Percentiles rank a stretch among this genome's conserved stretches.
Evolutionary conservation across 441 rosid genomes (phyloP).

Genomic region (Hypseocharis bilobata): DNA sequence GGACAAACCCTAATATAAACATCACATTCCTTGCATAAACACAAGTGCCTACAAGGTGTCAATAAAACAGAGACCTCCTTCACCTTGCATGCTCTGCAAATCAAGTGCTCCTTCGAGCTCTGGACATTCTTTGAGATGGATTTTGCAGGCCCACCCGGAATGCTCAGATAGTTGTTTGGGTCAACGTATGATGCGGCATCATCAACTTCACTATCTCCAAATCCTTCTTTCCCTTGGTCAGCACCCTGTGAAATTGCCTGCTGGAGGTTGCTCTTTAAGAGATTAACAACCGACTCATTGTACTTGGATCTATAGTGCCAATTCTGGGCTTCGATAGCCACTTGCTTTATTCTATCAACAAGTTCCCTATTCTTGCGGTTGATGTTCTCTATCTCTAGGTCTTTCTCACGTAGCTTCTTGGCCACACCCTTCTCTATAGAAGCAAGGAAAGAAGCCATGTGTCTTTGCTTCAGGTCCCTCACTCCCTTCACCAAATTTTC

Average conservation of each 20-base stretch:
- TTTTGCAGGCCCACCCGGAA: slow-evolving; percentile 26
- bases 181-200: slow-evolving; percentile 52
- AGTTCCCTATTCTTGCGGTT: slow-evolving; percentile 65
- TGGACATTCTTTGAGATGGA: slow-evolving; percentile 16
- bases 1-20: slow-evolving; percentile 49
- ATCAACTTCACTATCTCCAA: slow-evolving; percentile 68
- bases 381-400: slow-evolving; percentile 52
- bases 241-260: slow-evolving; percentile 60
- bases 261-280: slow-evolving; percentile 54
- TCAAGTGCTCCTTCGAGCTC: slow-evolving; percentile 34
- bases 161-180: slow-evolving; percentile 35
- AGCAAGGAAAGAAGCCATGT: slow-evolving; percentile 44
- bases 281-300: slow-evolving; percentile 57
- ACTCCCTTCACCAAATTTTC: slow-evolving; percentile 51
- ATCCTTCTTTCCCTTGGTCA: slow-evolving; percentile 69
- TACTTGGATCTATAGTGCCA: slow-evolving; percentile 69
- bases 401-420: slow-evolving; percentile 66
- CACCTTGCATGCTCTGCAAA: slow-evolving; percentile 55
- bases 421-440: slow-evolving; percentile 53
- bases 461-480: slow-evolving; percentile 64
- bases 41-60: slow-evolving; percentile 75
- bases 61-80: slow-evolving; percentile 56
- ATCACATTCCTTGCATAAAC: slow-evolving; percentile 71
- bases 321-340: slow-evolving; percentile 51
- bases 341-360: slow-evolving; percentile 52